A percentile compares a stretch with the other conserved stretches of the same genome.
phyloP scores from a whole-genome alignment of 257 asterid species.

The Ophiorrhiza pumila region DNA sequence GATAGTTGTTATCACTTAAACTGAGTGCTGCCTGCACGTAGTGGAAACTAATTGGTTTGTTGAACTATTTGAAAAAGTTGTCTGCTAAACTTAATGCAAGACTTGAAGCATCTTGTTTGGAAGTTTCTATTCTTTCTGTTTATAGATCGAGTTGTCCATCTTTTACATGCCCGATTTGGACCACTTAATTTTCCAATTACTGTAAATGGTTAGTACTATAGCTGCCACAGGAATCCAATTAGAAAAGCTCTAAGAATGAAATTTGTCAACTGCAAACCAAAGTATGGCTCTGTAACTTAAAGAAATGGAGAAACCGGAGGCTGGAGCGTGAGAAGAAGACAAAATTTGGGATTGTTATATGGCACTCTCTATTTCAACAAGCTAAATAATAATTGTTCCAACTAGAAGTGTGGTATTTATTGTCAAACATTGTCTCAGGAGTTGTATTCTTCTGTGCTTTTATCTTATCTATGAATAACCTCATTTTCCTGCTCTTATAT shows the following conservation, averaged over 20 bases:
- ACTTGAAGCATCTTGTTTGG: too few relatives aligned
- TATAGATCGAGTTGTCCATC: not conserved
- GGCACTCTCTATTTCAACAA: too few relatives aligned
- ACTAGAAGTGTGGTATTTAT: not conserved
- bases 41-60: too few relatives aligned
- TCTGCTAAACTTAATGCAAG: not conserved
- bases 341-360: not conserved
- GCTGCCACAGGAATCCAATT: not conserved
- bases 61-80: not conserved
- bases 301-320: not conserved
- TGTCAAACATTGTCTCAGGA: not conserved
- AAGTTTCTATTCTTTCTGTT: not conserved
- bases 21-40: too few relatives aligned
- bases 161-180: conserved; percentile 3
- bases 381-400: too few relatives aligned
- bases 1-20: too few relatives aligned
- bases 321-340: not conserved
- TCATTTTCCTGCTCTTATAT: conserved; percentile 16
- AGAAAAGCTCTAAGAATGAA: too few relatives aligned
- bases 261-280: not conserved
- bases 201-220: not conserved
- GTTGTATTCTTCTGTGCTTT: not conserved
- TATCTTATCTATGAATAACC: not conserved
- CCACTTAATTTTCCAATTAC: not conserved
- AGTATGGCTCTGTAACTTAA: not conserved